A percentile compares a stretch with the other conserved stretches of the same genome.
phyloP scores from a whole-genome alignment of 805 yeast genomes.

The Kodamaea neixiangensis region DNA sequence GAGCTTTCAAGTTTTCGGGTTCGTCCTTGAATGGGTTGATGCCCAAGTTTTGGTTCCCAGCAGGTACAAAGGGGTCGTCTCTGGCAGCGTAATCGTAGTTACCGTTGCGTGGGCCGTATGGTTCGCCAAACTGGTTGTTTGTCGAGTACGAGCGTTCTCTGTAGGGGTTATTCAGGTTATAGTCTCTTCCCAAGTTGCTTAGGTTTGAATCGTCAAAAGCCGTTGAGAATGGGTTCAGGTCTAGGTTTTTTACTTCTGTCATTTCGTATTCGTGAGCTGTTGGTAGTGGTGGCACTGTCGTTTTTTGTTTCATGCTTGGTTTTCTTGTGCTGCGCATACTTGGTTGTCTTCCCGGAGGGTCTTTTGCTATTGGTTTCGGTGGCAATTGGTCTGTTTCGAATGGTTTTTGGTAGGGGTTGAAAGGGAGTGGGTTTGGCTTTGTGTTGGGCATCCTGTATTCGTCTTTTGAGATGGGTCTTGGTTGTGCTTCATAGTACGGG shows the following conservation, averaged over 20 bases:
- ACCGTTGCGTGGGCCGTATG: slow-evolving; percentile 4
- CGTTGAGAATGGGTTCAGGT: slow-evolving; percentile 5
- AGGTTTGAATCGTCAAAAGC: slow-evolving; percentile 7
- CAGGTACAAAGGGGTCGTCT: not conserved
- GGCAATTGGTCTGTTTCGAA: not conserved
- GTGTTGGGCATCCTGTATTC: not conserved
- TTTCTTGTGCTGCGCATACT: not conserved
- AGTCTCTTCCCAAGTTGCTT: not conserved
- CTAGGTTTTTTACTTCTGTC: slow-evolving; percentile 3
- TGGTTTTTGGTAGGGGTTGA: not conserved
- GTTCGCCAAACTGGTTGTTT: not conserved
- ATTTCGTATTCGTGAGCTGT: slow-evolving; percentile 6
- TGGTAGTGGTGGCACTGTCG: not conserved
- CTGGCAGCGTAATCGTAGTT: not conserved
- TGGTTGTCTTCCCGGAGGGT: not conserved
- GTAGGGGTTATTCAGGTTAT: not conserved
- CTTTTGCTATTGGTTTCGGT: not conserved
- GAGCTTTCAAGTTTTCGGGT: slow-evolving; percentile 10
- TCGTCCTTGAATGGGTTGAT: slow-evolving; percentile 7
- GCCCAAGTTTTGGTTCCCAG: slow-evolving; percentile 1
- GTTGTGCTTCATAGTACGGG: not conserved
- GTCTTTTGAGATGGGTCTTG: not conserved
- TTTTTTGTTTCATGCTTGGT: not conserved
- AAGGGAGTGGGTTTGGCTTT: not conserved
- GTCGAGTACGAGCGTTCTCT: slow-evolving; percentile 3